These are phyloP conservation scores for Backusella tuberculispora DNA, from an alignment of 192 early-diverging fungal species.

Conservation along the genomic window DNA sequence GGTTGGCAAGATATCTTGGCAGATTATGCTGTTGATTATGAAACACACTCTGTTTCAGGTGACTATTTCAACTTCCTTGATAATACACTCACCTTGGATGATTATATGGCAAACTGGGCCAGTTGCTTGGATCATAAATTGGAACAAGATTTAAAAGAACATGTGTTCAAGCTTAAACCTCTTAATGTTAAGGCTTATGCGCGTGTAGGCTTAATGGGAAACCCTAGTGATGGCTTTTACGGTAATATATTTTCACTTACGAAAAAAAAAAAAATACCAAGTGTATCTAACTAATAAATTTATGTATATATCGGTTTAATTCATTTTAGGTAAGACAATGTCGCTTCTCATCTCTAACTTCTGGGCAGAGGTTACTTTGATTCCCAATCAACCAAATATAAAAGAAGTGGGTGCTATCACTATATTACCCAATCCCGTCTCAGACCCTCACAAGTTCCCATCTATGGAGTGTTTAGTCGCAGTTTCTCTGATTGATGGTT, in stretches of 20 bases:
- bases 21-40: not conserved
- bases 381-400: conserved; percentile 46
- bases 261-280: not conserved
- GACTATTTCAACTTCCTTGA: conserved; percentile 2
- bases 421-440: conserved; percentile 40
- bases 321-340: conserved; percentile 53
- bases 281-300: not conserved
- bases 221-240: conserved; percentile 68
- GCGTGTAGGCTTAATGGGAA: conserved; percentile 66
- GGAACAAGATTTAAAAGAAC: not conserved
- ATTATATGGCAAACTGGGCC: conserved; percentile 19
- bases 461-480: conserved; percentile 34
- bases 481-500: conserved; percentile 52
- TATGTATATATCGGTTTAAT: not conserved
- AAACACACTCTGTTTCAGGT: not conserved
- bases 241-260: conserved; percentile 32
- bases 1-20: not conserved
- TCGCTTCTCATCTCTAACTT: conserved; percentile 66
- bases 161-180: conserved; percentile 9
- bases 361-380: conserved; percentile 53
- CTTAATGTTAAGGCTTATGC: conserved; percentile 51
- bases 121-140: not conserved
- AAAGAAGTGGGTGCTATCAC: conserved; percentile 45
- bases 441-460: conserved; percentile 45
- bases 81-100: not conserved